Evolutionary conservation across 2,329 filamentous ascomycete species (phyloP), one percentile per base, ranked within the genome.

Genomic region (Fusarium mexicanum): DNA sequence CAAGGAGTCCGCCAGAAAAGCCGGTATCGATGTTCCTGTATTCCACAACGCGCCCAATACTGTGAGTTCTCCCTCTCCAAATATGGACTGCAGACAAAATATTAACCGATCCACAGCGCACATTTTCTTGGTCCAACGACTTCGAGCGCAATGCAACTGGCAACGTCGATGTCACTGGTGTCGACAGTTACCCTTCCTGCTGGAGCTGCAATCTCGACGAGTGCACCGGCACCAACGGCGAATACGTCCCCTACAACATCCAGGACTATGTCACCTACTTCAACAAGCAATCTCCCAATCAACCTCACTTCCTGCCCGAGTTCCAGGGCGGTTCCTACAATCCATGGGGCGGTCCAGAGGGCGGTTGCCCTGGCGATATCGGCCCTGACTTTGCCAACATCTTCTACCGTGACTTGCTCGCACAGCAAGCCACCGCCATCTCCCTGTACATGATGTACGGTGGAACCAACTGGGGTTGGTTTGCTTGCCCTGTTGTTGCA

Each of bases 401-500:
- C 8, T 92, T 90, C 80, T 92, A 92, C 78, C 85, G 89, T 17
- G 87, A 91, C 76, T 86, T 91, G 61, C 87, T 92, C 33, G 88
- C 85, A 33, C 87, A 92, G 74, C 84, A 88, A 2, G 86, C 91
- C 8, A 90, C 88, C 0, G 88, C 88, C 0, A 86, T 91, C 62
- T 90, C 86, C 37, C 79, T 92, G 5, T 92, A 92, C 77, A 92
- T 92, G 89, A 81, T 90, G 59, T 92, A 87, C 60, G 90, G 90
- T 8, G 90, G 90, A 6, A 92, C 90, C 0, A 91, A 89, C 70
- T 91, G 89, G 89, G 90, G 90, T 10, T 87, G 86, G 54, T 81
- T 90, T 37, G 87, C 89, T 18, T 86, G 86, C 8, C 89, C 90
- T 0, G 86, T 88, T 2, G 89, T 89, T 37, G 89, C 86, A 4